Evolutionary conservation across 148 eudicot genomes (phyloP).

Genomic region (Polygonum maritimum): DNA sequence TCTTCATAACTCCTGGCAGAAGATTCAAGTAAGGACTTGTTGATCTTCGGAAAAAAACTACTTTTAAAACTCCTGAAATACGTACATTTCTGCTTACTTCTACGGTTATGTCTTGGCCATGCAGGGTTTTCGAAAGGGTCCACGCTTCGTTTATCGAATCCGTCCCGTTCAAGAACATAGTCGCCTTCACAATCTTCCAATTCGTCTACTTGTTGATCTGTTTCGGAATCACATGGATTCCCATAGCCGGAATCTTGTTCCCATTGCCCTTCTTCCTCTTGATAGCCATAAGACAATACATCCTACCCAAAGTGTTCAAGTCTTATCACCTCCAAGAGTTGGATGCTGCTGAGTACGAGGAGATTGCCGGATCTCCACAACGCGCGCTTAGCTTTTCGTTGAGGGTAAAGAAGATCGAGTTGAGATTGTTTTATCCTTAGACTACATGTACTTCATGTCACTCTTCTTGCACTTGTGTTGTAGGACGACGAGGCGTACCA

Average conservation of each 20-base stretch:
- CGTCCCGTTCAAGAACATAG: slow-evolving; percentile 60
- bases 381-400: slow-evolving; percentile 14
- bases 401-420: not conserved
- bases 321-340: slow-evolving; percentile 46
- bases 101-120: not conserved
- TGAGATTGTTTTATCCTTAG: too few species aligned
- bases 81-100: not conserved
- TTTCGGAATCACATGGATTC: slow-evolving; percentile 82
- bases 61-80: not conserved
- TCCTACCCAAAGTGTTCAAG: slow-evolving; percentile 59
- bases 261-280: slow-evolving; percentile 69
- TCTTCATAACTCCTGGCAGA: slow-evolving; percentile 50
- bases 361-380: slow-evolving; percentile 18
- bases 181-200: slow-evolving; percentile 52
- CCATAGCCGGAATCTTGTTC: slow-evolving; percentile 64
- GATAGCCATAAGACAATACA: slow-evolving; percentile 41
- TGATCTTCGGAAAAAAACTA: not conserved
- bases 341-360: slow-evolving; percentile 79
- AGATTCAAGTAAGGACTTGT: slow-evolving; percentile 46
- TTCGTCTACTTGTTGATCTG: slow-evolving; percentile 44
- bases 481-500: slow-evolving; percentile 15
- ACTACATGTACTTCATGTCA: not conserved
- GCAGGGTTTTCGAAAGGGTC: slow-evolving; percentile 53
- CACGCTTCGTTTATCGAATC: slow-evolving; percentile 68
- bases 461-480: not conserved